phyloP scores from a whole-genome alignment of 306 rosid genomes.

The Echinosophora koreensis region DNA sequence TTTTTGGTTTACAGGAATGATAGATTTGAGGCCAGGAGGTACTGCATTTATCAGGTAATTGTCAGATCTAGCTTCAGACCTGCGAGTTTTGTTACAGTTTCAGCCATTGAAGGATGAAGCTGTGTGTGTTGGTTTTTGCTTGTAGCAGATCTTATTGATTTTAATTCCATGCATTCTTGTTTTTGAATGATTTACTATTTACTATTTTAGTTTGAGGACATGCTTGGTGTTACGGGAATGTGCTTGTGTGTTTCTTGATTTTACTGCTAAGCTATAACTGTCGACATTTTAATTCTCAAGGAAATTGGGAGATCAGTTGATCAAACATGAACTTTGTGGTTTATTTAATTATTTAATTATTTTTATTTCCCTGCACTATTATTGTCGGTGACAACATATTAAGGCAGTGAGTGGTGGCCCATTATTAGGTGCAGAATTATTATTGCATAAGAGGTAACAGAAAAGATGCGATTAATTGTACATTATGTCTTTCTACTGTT shows the following conservation, averaged over 20 bases:
- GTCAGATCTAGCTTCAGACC: constrained; percentile 62
- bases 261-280: constrained; percentile 5
- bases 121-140: constrained; percentile 11
- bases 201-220: constrained; percentile 12
- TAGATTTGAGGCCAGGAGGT: constrained; percentile 54
- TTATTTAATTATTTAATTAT: background rate
- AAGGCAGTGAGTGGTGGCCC: constrained; percentile 39
- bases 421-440: constrained; percentile 36
- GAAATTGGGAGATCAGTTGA: background rate
- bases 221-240: background rate
- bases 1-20: constrained; percentile 49
- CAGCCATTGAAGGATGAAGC: constrained; percentile 18
- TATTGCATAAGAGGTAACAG: constrained; percentile 15
- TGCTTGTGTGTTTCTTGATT: background rate
- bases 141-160: constrained; percentile 49
- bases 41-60: constrained; percentile 57
- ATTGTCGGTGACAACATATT: constrained; percentile 36
- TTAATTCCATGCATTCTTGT: constrained; percentile 30
- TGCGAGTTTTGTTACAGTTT: background rate
- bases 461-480: constrained; percentile 24
- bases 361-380: constrained; percentile 8
- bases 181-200: constrained; percentile 18
- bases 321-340: background rate
- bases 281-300: background rate
- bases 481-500: constrained; percentile 30